A percentile compares a stretch with the other conserved stretches of the same genome.
These are phyloP conservation scores for Botrytis cinerea DNA, from an alignment of 2,329 filamentous ascomycete genomes.

Conservation along the genomic window DNA sequence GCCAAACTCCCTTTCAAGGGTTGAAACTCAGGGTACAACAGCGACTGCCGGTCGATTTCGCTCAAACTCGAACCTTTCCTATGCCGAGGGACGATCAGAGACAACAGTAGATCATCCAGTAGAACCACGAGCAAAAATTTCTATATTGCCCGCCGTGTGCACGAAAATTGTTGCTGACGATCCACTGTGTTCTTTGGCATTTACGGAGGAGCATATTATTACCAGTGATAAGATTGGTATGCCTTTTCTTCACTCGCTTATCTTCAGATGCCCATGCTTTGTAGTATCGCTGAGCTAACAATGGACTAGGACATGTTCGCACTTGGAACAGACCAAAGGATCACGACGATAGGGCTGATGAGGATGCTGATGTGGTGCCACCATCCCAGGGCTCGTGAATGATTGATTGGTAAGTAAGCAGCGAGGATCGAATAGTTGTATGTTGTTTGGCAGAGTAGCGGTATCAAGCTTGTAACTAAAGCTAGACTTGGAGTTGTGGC, in stretches of 20 bases:
- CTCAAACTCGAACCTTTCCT: slow-evolving; percentile 69
- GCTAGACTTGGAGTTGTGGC: slow-evolving; percentile 5
- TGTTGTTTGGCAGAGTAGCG: not conserved
- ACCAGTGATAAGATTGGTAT: slow-evolving; percentile 88
- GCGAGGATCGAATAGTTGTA: not conserved
- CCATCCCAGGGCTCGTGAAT: not conserved
- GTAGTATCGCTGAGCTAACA: not conserved
- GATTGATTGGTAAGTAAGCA: not conserved
- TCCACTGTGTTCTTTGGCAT: slow-evolving; percentile 87
- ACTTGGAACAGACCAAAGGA: slow-evolving; percentile 37
- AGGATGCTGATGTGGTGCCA: slow-evolving; percentile 15
- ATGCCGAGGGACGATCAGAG: slow-evolving; percentile 52
- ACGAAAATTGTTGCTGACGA: slow-evolving; percentile 79
- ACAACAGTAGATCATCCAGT: slow-evolving; percentile 73
- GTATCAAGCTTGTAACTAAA: not conserved
- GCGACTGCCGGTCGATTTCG: slow-evolving; percentile 58
- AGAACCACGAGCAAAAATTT: slow-evolving; percentile 79
- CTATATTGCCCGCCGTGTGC: slow-evolving; percentile 82
- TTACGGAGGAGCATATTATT: slow-evolving; percentile 89
- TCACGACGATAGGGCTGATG: slow-evolving; percentile 14
- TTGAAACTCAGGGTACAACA: slow-evolving; percentile 61
- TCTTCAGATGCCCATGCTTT: not conserved
- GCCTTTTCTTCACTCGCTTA: slow-evolving; percentile 41
- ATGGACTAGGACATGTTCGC: slow-evolving; percentile 33
- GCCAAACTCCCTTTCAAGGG: slow-evolving; percentile 51